Base-by-base conservation (phyloP, 805 yeast species). In the Kuraishia cidri region DNA sequence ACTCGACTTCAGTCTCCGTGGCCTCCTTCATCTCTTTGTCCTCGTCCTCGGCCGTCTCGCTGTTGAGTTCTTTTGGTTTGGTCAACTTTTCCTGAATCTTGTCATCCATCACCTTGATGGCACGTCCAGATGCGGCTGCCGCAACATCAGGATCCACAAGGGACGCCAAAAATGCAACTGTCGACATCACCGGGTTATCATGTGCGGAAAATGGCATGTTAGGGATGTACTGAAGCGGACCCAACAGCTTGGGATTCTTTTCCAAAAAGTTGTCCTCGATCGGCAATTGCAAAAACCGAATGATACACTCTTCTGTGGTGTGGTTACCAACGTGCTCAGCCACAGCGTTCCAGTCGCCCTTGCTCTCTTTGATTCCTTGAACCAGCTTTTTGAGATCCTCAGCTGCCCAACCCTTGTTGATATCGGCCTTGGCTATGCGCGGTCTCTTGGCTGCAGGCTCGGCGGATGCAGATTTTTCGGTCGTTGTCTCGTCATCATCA, bases 151-250 rank as follows among this genome's bases (percentile, higher is more conserved):
- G 81, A 47, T 90, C 96, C 12, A 87, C 94, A 31, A 88, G 58
- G 24, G 85, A 78, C 0, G 88, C 77, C 56, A 92, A 63, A 55
- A 88, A 92, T 10, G 95, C 79, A 40, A 92, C 69, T n/a, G 94
- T 90, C 24, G 94, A 80, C 62, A 92, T 69, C 3, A 92, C 87
- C 2, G 99, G 98, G 54, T 92, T 92, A 45, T 92, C 97, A 19
- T 79, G 74, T 28, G 85, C 72, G 24, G 85, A 74, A 31, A 84
- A 79, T 10, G 97, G 95, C 32, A 90, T 66, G 52, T 85, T 81
- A 3, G 94, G 80, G 4, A 90, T 79, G 53, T 72, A 86, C 49
- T 79, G 82, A 41, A 88, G 66, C 10, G 94, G 83, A 1, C 92
- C 88, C 13, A 81, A 52, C 23, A 70, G 65, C 8, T 62, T 60